A percentile compares a stretch with the other conserved stretches of the same genome.
Conservation (phyloP, 2,329 filamentous ascomycete genomes). For the Lecanoromycetidae sp. region DNA sequence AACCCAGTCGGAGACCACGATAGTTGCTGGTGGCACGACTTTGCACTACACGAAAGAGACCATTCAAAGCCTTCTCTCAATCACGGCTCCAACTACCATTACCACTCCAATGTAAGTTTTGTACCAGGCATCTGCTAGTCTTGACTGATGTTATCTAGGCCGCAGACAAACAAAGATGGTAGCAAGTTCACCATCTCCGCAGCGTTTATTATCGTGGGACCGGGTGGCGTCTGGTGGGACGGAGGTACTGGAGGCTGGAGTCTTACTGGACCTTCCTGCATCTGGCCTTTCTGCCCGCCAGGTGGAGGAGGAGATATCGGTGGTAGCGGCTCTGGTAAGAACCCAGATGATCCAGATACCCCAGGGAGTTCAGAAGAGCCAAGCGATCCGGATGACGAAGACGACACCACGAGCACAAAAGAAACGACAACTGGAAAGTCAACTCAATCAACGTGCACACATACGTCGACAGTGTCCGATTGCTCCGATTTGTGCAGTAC, state of each 20-base stretch:
- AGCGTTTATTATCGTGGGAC: slow-evolving; percentile 6
- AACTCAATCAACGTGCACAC: background rate
- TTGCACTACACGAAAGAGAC: background rate
- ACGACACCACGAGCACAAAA: background rate
- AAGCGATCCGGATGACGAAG: background rate
- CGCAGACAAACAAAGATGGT: slow-evolving; percentile 5
- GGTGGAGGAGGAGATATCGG: background rate
- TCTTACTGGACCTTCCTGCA: slow-evolving; percentile 2
- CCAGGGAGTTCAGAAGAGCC: slow-evolving; percentile 4
- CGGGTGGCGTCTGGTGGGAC: slow-evolving; percentile 7
- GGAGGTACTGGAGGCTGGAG: slow-evolving; percentile 1
- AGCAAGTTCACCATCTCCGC: slow-evolving; percentile 4
- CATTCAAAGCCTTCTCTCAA: background rate
- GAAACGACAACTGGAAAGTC: background rate
- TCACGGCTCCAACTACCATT: slow-evolving; percentile 3
- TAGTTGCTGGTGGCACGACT: background rate
- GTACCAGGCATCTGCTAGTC: background rate
- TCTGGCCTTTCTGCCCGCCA: slow-evolving; percentile 10
- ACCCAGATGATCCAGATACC: slow-evolving; percentile 1
- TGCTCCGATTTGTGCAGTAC: too few relatives aligned
- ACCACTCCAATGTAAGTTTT: slow-evolving; percentile 1
- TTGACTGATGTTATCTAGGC: background rate
- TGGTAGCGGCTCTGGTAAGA: background rate
- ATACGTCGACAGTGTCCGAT: too few relatives aligned
- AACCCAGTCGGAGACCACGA: slow-evolving; percentile 2